Evolutionary conservation across 1,284 basidiomycete species (phyloP).

Genomic region (Polyporus tsugae): DNA sequence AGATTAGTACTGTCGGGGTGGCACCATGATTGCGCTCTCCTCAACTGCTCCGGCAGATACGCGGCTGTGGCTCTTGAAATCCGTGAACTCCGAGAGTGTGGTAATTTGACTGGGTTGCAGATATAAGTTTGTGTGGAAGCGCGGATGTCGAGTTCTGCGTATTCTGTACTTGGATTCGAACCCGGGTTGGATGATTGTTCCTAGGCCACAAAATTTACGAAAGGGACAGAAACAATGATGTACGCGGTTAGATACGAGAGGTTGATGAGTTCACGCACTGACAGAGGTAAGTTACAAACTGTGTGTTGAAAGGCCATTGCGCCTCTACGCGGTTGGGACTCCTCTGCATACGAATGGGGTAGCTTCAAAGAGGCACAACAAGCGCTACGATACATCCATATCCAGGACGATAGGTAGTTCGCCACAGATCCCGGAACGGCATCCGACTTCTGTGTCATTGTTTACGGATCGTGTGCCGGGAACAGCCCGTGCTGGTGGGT

Average conservation of each 20-base stretch:
- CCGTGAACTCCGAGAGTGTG: background rate
- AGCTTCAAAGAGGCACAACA: background rate
- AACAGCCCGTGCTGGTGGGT: background rate
- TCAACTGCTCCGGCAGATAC: background rate
- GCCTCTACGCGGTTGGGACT: background rate
- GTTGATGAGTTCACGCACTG: background rate
- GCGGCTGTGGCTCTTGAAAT: background rate
- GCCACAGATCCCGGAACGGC: background rate
- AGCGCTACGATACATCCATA: background rate
- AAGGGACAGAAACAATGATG: background rate
- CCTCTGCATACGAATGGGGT: background rate
- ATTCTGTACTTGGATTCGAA: background rate
- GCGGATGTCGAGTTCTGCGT: background rate
- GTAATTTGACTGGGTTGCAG: background rate
- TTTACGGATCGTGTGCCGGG: background rate
- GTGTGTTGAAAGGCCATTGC: background rate
- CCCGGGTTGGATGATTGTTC: background rate
- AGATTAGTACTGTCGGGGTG: slow-evolving; percentile 13
- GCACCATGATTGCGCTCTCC: background rate
- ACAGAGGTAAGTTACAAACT: background rate
- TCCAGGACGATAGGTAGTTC: background rate
- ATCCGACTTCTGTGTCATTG: background rate
- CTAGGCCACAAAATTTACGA: background rate
- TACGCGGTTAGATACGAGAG: slow-evolving; percentile 1
- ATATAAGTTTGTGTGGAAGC: background rate